These are phyloP conservation scores for Fusarium multiceps DNA, from an alignment of 2,329 filamentous ascomycete species.

Conservation along the genomic window DNA sequence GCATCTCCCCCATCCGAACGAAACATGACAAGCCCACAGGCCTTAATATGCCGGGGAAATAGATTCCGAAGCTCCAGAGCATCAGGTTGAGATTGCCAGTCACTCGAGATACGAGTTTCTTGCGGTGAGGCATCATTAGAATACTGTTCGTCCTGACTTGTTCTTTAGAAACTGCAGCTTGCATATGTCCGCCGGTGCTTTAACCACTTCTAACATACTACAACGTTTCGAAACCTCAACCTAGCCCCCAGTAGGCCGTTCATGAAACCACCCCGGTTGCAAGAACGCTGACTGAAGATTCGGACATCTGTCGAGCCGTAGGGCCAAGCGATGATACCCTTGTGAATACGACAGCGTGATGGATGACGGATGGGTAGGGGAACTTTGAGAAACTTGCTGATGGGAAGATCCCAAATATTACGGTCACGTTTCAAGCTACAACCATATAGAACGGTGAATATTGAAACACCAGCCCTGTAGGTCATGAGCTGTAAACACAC, in stretches of 20 bases:
- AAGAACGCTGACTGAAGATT: conserved; percentile 21
- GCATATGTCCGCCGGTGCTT: conserved; percentile 14
- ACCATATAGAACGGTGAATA: conserved; percentile 32
- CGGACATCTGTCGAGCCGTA: conserved; percentile 29
- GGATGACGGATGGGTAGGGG: conserved; percentile 1
- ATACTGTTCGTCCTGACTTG: not conserved
- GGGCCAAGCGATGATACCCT: conserved; percentile 38
- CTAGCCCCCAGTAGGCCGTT: not conserved
- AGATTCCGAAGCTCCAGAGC: conserved; percentile 31
- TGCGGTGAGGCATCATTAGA: conserved; percentile 5
- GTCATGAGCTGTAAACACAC: conserved; percentile 4
- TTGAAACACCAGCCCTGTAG: conserved; percentile 32
- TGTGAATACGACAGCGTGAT: conserved; percentile 6
- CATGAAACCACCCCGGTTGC: conserved; percentile 5
- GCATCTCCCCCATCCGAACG: conserved; percentile 35
- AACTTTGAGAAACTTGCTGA: conserved; percentile 19
- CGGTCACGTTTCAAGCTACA: conserved; percentile 31
- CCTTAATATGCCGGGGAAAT: conserved; percentile 39
- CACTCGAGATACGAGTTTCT: conserved; percentile 10
- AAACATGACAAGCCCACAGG: conserved; percentile 34
- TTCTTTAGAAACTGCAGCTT: not conserved
- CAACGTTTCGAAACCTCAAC: conserved; percentile 31
- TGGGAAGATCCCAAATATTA: conserved; percentile 32
- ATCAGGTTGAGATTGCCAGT: conserved; percentile 15
- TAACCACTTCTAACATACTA: conserved; percentile 21